Evolutionary conservation across 495 filamentous ascomycete species (phyloP), one percentile per base, ranked within the genome.

Genomic region (Hypoxylon trugodes): DNA sequence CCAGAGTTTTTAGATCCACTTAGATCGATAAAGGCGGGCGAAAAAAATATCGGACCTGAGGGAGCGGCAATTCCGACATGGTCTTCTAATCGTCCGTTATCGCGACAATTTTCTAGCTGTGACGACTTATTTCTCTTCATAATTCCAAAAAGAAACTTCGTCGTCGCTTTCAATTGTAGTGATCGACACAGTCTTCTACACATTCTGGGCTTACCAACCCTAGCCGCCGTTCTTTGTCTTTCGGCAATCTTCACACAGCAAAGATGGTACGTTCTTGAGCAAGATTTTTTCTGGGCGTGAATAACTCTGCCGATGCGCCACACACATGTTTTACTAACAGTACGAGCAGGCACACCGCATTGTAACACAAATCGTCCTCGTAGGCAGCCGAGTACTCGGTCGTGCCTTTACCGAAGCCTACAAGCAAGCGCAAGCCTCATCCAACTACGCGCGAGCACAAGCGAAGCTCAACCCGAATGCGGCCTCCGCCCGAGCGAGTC

Each of bases 401-500:
- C 92, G 95, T 57, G 92, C 95, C 75, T 93, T 98, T 72, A 81
- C 89, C 72, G 90, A 96, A 83, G 91, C 91, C 69, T 94, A 91
- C 82, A 91, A 89, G 66, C 92, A 98, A 82, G 94, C 95, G 28
- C 82, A 90, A 36, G 95, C 94, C 3, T 87, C 92, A 0, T 87
- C 87, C 42, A 89, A 91, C 79, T 92, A 97, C 72, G 85, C 89
- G 61, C 82, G 82, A 54, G 84, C 87, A n/a, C 83, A 88, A 51
- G 80, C 81, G 21, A 80, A 80, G 50, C 69, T 78, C 25, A 81
- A 79, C 73, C 75, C 79, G 37, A 79, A 77, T 37, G 69, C 66
- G 13, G 68, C 79, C 25, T 61, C 65, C 15, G 65, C 69, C 18
- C 64, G 76, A 26, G 73, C 74, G 12, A 84, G 77, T 61, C 79